These are phyloP conservation scores for Fusarium chuoi DNA, from an alignment of 2,329 filamentous ascomycete genomes.

Conservation along the genomic window DNA sequence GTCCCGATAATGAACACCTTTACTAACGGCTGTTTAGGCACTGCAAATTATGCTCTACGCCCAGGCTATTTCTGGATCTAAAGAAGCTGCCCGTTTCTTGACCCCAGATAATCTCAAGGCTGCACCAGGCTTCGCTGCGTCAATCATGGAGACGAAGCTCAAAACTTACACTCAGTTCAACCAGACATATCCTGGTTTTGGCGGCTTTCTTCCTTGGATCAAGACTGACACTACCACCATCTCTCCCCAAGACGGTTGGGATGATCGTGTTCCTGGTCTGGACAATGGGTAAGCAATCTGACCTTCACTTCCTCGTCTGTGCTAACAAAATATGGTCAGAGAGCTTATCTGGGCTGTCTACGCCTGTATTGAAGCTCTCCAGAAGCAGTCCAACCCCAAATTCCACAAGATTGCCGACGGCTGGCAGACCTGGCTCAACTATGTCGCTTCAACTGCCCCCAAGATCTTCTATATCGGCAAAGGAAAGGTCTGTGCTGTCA, in stretches of 20 bases:
- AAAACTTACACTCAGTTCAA: slow-evolving; percentile 54
- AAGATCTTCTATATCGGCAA: slow-evolving; percentile 52
- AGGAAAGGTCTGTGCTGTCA: slow-evolving; percentile 54
- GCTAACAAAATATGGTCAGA: slow-evolving; percentile 11
- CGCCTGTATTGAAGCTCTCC: slow-evolving; percentile 51
- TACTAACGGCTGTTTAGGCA: slow-evolving; percentile 39
- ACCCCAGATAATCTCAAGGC: slow-evolving; percentile 46
- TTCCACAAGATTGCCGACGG: slow-evolving; percentile 45
- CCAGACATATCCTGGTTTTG: slow-evolving; percentile 53
- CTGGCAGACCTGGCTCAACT: slow-evolving; percentile 55
- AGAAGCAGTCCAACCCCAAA: slow-evolving; percentile 39
- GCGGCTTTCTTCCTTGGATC: slow-evolving; percentile 55
- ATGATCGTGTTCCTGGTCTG: slow-evolving; percentile 52
- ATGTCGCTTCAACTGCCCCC: slow-evolving; percentile 50
- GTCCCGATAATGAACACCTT: fast-evolving
- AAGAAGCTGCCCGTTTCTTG: slow-evolving; percentile 53
- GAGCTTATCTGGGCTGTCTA: slow-evolving; percentile 57
- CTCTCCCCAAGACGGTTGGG: slow-evolving; percentile 51
- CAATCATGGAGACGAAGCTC: slow-evolving; percentile 53
- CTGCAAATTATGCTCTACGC: slow-evolving; percentile 57
- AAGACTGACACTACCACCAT: slow-evolving; percentile 46
- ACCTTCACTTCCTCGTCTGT: fast-evolving
- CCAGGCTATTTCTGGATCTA: slow-evolving; percentile 52
- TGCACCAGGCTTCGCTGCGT: slow-evolving; percentile 48
- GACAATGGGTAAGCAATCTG: slow-evolving; percentile 50